These are phyloP conservation scores for Hanseniaspora thailandica DNA, from an alignment of 805 yeast genomes.

Conservation along the genomic window DNA sequence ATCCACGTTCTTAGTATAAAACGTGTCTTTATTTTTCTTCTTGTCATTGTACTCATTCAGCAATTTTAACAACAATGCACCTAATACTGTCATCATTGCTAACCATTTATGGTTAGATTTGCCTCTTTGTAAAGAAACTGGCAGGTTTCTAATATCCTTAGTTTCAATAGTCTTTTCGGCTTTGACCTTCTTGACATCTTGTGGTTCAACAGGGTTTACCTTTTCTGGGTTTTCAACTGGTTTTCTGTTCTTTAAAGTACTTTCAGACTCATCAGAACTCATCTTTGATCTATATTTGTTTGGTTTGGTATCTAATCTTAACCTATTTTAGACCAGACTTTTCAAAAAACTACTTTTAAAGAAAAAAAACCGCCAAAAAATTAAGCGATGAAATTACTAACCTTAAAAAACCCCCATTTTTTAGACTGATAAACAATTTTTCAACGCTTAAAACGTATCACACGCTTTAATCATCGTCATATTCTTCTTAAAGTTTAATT, in stretches of 20 bases:
- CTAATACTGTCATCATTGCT: slow-evolving; percentile 8
- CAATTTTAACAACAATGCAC: slow-evolving; percentile 2
- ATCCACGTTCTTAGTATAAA: background rate
- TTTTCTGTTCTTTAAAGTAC: background rate
- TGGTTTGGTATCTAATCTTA: background rate
- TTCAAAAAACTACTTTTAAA: too few relatives aligned
- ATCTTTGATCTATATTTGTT: too few relatives aligned
- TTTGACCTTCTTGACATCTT: background rate
- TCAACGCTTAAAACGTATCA: background rate
- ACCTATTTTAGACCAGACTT: too few relatives aligned
- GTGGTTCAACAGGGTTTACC: background rate
- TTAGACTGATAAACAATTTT: too few relatives aligned
- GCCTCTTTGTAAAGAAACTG: slow-evolving; percentile 8
- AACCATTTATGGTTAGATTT: slow-evolving; percentile 12
- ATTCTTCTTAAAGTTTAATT: background rate
- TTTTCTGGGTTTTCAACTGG: background rate
- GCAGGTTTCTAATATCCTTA: background rate
- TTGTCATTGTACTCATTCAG: slow-evolving; percentile 6
- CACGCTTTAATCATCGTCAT: background rate
- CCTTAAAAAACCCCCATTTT: too few relatives aligned
- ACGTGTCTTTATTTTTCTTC: background rate
- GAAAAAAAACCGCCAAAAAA: too few relatives aligned
- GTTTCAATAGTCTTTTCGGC: background rate
- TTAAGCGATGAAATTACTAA: too few relatives aligned
- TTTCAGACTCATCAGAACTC: background rate